A percentile compares a stretch with the other conserved stretches of the same genome.
phyloP scores from a whole-genome alignment of 768 basidiomycete species.

The Xanthoconium stramineum region DNA sequence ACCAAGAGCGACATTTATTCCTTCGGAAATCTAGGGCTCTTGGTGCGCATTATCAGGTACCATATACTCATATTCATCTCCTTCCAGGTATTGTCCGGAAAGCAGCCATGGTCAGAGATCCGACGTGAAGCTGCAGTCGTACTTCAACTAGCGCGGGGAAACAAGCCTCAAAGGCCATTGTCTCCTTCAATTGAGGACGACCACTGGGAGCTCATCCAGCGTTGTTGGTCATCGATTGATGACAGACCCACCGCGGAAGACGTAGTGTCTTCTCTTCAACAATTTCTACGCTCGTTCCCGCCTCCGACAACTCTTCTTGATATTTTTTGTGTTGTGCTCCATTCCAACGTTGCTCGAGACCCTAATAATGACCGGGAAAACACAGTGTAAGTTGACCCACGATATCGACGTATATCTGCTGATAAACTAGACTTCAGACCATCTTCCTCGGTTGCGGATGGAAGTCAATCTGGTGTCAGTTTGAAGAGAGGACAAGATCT shows the following conservation, averaged over 20 bases:
- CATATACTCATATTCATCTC: not conserved
- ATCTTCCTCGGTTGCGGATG: no score
- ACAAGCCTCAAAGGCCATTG: not conserved
- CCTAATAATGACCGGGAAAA: no score
- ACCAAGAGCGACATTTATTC: slow-evolving; percentile 15
- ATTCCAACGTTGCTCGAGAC: no score
- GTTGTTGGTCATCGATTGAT: not conserved
- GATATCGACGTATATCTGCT: no score
- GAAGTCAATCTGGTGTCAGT: no score
- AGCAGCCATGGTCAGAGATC: slow-evolving; percentile 1
- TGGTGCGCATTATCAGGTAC: not conserved
- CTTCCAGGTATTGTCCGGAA: slow-evolving; percentile 21
- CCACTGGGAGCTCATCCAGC: not conserved
- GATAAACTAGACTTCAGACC: no score
- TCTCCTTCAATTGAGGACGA: not conserved
- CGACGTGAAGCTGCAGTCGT: not conserved
- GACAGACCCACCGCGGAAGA: not conserved
- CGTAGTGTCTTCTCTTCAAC: not conserved
- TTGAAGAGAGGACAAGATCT: no score
- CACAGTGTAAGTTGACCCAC: no score
- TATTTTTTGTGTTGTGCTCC: no score
- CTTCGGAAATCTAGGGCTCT: not conserved
- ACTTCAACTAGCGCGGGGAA: not conserved
- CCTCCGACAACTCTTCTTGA: no score
- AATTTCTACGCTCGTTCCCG: no score